Evolutionary conservation across 2,329 filamentous ascomycete genomes (phyloP), one percentile per base, ranked within the genome.

Genomic region (Zymoseptoria ardabiliae): DNA sequence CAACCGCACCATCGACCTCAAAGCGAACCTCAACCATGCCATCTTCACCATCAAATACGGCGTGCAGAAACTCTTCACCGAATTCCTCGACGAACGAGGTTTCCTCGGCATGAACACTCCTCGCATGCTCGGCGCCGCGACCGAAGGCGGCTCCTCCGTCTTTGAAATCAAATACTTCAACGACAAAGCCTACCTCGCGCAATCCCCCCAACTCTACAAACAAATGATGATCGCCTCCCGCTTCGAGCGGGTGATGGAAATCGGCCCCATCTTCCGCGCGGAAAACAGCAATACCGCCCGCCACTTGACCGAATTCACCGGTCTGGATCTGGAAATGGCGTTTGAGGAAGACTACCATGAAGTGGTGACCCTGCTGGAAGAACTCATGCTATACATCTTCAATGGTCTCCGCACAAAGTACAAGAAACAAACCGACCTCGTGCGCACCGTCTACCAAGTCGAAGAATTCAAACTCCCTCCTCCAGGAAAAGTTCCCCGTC

Each of bases 161-260:
- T 97, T 99, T 75, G 82, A 87, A 68, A 80, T 97, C 67, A 86
- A 87, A 50, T 97, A 97, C 77, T 97, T 97, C 74, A 90, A 88
- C 66, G 85, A 88, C 70, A 84, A 88, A 65, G 93, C 91, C 1
- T 94, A 80, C 72, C 80, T 94, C 20, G 90, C 90, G 5, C 89
- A 92, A 73, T 88, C 85, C 5, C 90, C 90, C 5, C 90, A 94
- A 71, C 88, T 94, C 68, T 92, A 93, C 77, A 94, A 95, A 80
- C 90, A 95, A 72, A 86, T 89, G 75, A 85, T 92, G 72, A 91
- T 95, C 73, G 88, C 89, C 1, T 87, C 88, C 60, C 86, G 89
- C 22, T 82, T 89, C 69, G 84, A 92, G 78, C 84, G 86, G 55
- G 89, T 94, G 55, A 90, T 86, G 76, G 85, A 89, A 69, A 86